phyloP scores from a whole-genome alignment of 805 yeast species.

The Lipomyces spencermartinsiae region DNA sequence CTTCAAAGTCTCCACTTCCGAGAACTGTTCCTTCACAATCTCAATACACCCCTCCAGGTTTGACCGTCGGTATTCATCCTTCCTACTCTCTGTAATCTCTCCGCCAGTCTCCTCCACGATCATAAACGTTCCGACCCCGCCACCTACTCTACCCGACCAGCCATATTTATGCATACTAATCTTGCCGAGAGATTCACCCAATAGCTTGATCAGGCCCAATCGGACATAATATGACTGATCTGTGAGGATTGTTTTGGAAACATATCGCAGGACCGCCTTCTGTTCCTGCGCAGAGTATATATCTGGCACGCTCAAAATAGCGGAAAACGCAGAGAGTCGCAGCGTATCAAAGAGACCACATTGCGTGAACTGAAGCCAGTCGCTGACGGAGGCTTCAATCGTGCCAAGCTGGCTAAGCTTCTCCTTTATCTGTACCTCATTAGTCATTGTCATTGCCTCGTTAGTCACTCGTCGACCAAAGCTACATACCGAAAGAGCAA shows the following conservation, averaged over 20 bases:
- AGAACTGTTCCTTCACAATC: constrained; percentile 63
- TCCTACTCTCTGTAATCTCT: constrained; percentile 56
- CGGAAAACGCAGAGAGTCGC: constrained; percentile 71
- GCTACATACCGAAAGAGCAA: constrained; percentile 52
- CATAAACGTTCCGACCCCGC: constrained; percentile 54
- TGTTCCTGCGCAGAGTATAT: constrained; percentile 59
- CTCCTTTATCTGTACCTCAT: constrained; percentile 55
- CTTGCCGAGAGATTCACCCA: constrained; percentile 35
- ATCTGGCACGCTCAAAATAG: constrained; percentile 73
- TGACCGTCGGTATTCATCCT: constrained; percentile 69
- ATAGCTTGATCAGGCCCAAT: constrained; percentile 39
- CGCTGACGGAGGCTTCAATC: constrained; percentile 58
- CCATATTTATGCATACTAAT: constrained; percentile 27
- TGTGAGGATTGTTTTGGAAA: constrained; percentile 61
- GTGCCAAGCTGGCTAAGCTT: constrained; percentile 63
- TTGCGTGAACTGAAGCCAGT: constrained; percentile 60
- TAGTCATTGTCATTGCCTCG: neutral
- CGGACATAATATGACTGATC: constrained; percentile 63
- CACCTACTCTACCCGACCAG: constrained; percentile 14
- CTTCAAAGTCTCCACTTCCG: constrained; percentile 60
- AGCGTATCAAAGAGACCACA: constrained; percentile 57
- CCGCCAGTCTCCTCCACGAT: constrained; percentile 62
- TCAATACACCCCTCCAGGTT: constrained; percentile 71
- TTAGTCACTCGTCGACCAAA: neutral
- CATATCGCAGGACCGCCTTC: constrained; percentile 62